These are phyloP conservation scores for Guyanaporus albipodus DNA, from an alignment of 768 basidiomycete species.

Conservation along the genomic window DNA sequence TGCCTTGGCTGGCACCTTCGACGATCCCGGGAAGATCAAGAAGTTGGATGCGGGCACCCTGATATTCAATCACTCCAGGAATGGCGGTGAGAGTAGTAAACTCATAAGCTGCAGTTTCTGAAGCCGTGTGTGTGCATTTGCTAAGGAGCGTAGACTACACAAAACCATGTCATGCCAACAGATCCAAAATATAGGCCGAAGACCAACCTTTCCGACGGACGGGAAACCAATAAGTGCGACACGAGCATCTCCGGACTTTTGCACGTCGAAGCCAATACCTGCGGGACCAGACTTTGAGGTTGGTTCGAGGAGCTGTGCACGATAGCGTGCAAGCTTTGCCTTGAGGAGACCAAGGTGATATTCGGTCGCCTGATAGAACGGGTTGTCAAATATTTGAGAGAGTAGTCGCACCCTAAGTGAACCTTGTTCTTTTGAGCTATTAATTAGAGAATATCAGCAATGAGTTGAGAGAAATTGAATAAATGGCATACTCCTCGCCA, in stretches of 20 bases:
- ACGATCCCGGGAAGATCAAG: constrained; percentile 96
- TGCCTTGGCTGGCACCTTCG: constrained; percentile 82
- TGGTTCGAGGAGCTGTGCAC: constrained; percentile 93
- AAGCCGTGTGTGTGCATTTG: constrained; percentile 89
- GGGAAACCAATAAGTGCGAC: constrained; percentile 95
- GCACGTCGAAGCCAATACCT: constrained; percentile 87
- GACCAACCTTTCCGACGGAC: constrained; percentile 76
- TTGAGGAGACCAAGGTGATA: constrained; percentile 92
- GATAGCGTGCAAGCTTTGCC: constrained; percentile 91
- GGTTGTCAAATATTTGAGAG: constrained; percentile 10
- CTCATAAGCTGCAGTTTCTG: constrained; percentile 88
- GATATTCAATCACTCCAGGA: constrained; percentile 94
- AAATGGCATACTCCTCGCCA: constrained; percentile 82
- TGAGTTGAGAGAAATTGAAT: constrained; percentile 1
- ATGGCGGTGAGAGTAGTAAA: constrained; percentile 96
- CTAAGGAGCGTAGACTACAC: constrained; percentile 81
- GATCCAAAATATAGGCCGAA: not conserved
- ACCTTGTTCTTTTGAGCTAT: constrained; percentile 96
- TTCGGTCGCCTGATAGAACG: constrained; percentile 69
- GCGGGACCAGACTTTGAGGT: constrained; percentile 74
- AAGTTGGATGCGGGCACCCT: constrained; percentile 90
- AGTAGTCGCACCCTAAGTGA: not conserved
- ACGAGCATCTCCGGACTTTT: constrained; percentile 83
- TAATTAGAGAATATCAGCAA: not conserved
- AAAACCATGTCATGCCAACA: constrained; percentile 3